Conservation (phyloP, 2,329 filamentous ascomycete species). For the Penicillium vulpinum region DNA sequence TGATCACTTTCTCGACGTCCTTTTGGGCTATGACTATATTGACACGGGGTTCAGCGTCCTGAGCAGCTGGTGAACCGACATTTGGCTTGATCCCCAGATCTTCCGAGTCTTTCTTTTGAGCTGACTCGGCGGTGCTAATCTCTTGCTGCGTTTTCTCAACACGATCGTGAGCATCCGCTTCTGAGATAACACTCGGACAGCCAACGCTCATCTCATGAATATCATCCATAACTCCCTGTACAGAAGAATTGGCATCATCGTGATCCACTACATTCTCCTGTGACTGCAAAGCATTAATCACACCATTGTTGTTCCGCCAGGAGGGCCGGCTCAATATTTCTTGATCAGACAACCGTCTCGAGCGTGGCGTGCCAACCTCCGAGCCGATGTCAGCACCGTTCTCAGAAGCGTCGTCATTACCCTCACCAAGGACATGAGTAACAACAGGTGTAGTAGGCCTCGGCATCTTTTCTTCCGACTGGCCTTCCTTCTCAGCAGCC, state of each 20-base stretch:
- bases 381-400: constrained; percentile 59
- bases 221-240: constrained; percentile 29
- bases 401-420: constrained; percentile 58
- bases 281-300: constrained; percentile 27
- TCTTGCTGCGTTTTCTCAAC: not conserved
- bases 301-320: constrained; percentile 17
- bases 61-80: not conserved
- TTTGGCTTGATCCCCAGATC: not conserved
- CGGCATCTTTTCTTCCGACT: not conserved
- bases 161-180: not conserved
- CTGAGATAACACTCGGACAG: constrained; percentile 15
- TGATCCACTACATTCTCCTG: constrained; percentile 37
- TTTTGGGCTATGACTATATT: not conserved
- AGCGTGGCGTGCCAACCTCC: constrained; percentile 32
- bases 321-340: constrained; percentile 31
- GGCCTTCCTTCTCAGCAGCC: not conserved
- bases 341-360: constrained; percentile 33
- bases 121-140: not conserved
- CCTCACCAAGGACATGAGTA: constrained; percentile 36
- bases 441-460: constrained; percentile 7
- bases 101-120: not conserved
- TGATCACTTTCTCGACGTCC: not conserved
- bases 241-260: constrained; percentile 26
- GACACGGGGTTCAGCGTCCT: not conserved
- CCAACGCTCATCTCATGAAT: constrained; percentile 19